phyloP scores from a whole-genome alignment of 2,329 filamentous ascomycete species.

The Trichoderma sp. region DNA sequence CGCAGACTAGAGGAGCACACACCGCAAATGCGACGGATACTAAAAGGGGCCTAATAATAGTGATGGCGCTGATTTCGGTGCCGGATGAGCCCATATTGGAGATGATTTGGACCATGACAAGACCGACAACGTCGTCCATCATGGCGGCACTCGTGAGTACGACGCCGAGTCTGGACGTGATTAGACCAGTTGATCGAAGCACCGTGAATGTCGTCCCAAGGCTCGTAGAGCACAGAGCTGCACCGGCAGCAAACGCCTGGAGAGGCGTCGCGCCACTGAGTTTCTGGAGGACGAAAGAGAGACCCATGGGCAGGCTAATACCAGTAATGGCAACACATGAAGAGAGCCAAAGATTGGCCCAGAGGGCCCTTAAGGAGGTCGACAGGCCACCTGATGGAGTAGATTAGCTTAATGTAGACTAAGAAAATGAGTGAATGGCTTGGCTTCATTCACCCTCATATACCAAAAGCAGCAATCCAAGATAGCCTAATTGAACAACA shows the following conservation, averaged over 20 bases:
- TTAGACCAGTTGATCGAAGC: conserved; percentile 42
- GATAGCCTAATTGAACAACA: conserved; percentile 65
- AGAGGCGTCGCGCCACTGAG: conserved; percentile 50
- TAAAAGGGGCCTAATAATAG: conserved; percentile 44
- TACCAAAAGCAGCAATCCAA: conserved; percentile 69
- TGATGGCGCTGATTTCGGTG: conserved; percentile 29
- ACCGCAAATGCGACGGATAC: conserved; percentile 52
- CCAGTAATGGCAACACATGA: conserved; percentile 62
- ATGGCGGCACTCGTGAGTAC: conserved; percentile 72
- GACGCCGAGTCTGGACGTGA: conserved; percentile 49
- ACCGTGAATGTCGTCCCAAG: conserved; percentile 67
- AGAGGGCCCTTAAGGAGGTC: conserved; percentile 39
- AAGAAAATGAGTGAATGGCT: neutral
- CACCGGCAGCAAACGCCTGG: conserved; percentile 69
- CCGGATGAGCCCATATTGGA: conserved; percentile 53
- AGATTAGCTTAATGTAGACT: neutral
- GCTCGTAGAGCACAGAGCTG: conserved; percentile 70
- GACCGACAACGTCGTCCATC: conserved; percentile 75
- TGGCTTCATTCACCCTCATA: conserved; percentile 55
- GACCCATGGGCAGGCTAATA: conserved; percentile 58
- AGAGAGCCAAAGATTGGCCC: conserved; percentile 59
- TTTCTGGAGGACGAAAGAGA: conserved; percentile 59
- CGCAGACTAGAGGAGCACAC: conserved; percentile 45
- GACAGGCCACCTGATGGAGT: conserved; percentile 50
- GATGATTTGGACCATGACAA: conserved; percentile 76